Evolutionary conservation across 1,139 yeast species (phyloP).

Genomic region (Pichia sp.): DNA sequence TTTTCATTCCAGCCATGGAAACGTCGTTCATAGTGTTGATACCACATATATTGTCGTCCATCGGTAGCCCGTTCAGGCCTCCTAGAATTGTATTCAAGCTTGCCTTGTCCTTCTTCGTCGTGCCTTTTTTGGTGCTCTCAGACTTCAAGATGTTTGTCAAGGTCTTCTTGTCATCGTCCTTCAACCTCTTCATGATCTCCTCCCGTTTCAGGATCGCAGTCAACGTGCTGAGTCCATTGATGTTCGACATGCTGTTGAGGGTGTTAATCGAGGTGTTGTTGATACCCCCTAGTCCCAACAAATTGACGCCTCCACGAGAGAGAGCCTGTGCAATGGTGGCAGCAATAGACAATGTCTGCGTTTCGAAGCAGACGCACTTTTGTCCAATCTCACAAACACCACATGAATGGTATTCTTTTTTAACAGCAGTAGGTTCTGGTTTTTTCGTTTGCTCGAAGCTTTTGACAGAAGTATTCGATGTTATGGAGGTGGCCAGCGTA

Average conservation of each 20-base stretch:
- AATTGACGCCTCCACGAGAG: slow-evolving; percentile 13
- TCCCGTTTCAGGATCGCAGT: slow-evolving; percentile 14
- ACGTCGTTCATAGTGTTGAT: neutral
- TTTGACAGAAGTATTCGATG: neutral
- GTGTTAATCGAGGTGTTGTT: slow-evolving; percentile 6
- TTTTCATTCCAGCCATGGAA: neutral
- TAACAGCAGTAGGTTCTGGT: neutral
- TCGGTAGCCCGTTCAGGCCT: neutral
- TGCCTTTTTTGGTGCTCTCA: slow-evolving; percentile 2
- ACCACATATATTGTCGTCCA: slow-evolving; percentile 8
- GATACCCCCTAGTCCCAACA: slow-evolving; percentile 13
- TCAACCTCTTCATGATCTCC: slow-evolving; percentile 15
- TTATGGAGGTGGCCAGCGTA: neutral
- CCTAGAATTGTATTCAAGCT: neutral
- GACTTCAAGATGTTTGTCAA: slow-evolving; percentile 7
- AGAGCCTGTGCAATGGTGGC: slow-evolving; percentile 15
- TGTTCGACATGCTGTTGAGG: slow-evolving; percentile 3
- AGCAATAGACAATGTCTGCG: slow-evolving; percentile 12
- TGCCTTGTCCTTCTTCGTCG: neutral
- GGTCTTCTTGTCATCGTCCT: slow-evolving; percentile 13
- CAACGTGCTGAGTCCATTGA: slow-evolving; percentile 8
- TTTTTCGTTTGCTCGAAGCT: neutral
- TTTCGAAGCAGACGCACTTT: slow-evolving; percentile 13
- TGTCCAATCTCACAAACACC: slow-evolving; percentile 15
- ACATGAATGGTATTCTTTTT: slow-evolving; percentile 15